Evolutionary conservation across 306 rosid genomes (phyloP), one percentile per base, ranked within the genome.

Genomic region (Quercus variabilis): DNA sequence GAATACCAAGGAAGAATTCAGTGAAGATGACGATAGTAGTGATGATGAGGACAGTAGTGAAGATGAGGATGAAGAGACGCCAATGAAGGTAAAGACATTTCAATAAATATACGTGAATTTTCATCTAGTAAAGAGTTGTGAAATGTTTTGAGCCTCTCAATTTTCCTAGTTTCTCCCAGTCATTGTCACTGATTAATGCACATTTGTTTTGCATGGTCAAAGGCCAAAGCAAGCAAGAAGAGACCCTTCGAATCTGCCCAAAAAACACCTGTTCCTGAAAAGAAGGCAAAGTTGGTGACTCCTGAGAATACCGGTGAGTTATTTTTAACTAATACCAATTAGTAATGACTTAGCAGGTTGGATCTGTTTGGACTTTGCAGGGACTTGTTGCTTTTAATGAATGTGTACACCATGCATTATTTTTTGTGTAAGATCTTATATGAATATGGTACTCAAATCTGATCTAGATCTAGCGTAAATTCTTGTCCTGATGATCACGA

Each of bases 241-340:
- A 85, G 88, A 74, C 80, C 83, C 58, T 54, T 69, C 17, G 89
- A 87, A 23, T 72, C 89, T 73, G 41, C 89, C 65, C 79, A 74
- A 69, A 84, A 84, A 82, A 82, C 85, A 18, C 82, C 85, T 78
- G 75, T 30, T 35, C 76, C 85, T 58, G 87, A 69, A 41, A 90
- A 92, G 90, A 90, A 82, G 86, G 85, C 92, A 20, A 92, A 90
- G 81, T 73, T 92, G 28, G 75, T 87, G n/a, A 90, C 92, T 74
- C 92, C 94, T 30, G 85, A 85, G 69, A 90, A 87, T 80, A 83
- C 79, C 33, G 87, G 97, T 90, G 55, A 83, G 91, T 82, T 41
- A 41, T 41, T 41, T 72, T 73, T 57, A 6, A 35, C 60, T 46
- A 31, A 13, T 31, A 43, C n/a, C 30, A 68, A 55, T 54, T 30